A percentile compares a stretch with the other conserved stretches of the same genome.
These are phyloP conservation scores for Malus sylvestris DNA, from an alignment of 306 rosid species.

Conservation along the genomic window DNA sequence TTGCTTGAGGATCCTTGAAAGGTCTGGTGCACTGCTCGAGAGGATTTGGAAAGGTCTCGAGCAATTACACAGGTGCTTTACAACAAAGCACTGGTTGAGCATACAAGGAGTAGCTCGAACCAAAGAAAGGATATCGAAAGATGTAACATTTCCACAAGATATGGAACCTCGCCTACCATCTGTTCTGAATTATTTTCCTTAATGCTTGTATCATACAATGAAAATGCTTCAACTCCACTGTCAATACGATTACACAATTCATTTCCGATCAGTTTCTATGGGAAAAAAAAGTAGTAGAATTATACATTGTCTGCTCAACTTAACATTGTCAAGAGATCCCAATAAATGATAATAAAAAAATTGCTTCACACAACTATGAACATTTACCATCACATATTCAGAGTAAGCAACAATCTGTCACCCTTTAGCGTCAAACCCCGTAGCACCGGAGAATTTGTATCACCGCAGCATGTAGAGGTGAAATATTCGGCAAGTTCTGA, in stretches of 20 bases:
- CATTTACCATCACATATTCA: not conserved
- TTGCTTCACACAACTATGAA: slow-evolving; percentile 2
- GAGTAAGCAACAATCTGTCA: slow-evolving; percentile 1
- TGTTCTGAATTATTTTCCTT: not conserved
- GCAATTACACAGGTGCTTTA: no score
- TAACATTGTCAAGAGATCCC: not conserved
- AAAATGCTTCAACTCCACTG: not conserved
- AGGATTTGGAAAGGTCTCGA: no score
- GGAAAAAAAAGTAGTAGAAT: slow-evolving; percentile 7
- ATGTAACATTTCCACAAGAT: not conserved
- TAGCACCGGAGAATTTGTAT: slow-evolving; percentile 14
- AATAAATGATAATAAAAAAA: not conserved
- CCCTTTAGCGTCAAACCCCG: not conserved
- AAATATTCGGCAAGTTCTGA: not conserved
- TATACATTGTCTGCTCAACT: slow-evolving; percentile 2
- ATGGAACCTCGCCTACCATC: not conserved
- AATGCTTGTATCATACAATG: not conserved
- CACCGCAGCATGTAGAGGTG: slow-evolving; percentile 4
- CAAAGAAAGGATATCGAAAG: no score
- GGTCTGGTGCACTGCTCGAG: no score
- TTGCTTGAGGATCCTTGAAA: no score
- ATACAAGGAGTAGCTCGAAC: no score
- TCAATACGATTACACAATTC: not conserved
- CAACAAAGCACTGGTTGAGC: no score
- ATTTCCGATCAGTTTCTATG: not conserved